Percentiles rank a stretch among this genome's conserved stretches.
Evolutionary conservation across 139 green algal species (phyloP).

Genomic region (Monoraphidium neglectum): DNA sequence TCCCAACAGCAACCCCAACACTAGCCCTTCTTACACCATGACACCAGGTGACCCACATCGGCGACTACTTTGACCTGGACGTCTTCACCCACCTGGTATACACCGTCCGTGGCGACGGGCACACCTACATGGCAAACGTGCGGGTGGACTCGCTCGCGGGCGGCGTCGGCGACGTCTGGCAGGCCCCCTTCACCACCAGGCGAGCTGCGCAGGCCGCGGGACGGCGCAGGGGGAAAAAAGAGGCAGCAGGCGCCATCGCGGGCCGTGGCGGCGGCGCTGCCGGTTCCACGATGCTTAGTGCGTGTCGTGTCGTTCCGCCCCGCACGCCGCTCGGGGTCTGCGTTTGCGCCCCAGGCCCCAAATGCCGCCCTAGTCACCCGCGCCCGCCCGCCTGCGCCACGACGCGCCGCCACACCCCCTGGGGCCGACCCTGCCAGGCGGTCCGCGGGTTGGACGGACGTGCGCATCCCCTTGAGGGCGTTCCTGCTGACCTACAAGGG

Average conservation of each 20-base stretch:
- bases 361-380: not conserved
- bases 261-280: not conserved
- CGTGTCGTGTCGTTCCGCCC: not conserved
- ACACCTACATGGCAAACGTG: slow-evolving; percentile 29
- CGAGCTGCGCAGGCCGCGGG: not conserved
- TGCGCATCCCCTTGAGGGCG: slow-evolving; percentile 4
- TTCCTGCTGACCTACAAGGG: slow-evolving; percentile 22
- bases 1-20: too few species aligned
- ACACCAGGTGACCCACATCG: not conserved
- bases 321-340: not conserved
- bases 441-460: slow-evolving; percentile 12
- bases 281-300: not conserved
- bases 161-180: slow-evolving; percentile 25
- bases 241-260: not conserved
- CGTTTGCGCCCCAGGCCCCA: not conserved
- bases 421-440: not conserved
- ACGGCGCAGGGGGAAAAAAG: not conserved
- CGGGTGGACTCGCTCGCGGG: slow-evolving; percentile 17
- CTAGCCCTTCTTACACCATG: too few species aligned
- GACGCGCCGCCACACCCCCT: not conserved
- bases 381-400: not conserved
- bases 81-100: slow-evolving; percentile 16
- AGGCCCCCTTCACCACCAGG: slow-evolving; percentile 24
- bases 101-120: slow-evolving; percentile 21
- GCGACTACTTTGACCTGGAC: slow-evolving; percentile 24